A percentile compares a stretch with the other conserved stretches of the same genome.
phyloP scores from a whole-genome alignment of 345 rosid species.

The Pugionium dolabratum region DNA sequence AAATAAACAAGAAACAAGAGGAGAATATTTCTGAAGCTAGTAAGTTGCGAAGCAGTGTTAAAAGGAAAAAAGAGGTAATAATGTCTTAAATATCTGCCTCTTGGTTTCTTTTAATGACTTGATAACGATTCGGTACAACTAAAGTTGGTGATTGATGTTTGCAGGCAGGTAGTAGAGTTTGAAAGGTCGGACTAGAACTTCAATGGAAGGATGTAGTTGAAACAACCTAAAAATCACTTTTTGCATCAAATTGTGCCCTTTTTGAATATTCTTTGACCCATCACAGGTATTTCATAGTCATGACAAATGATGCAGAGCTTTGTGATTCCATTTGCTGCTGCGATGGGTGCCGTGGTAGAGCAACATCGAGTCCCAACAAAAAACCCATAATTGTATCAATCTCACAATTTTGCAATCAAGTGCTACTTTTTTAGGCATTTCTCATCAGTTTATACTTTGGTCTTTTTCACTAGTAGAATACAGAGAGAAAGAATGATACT shows the following conservation, averaged over 20 bases:
- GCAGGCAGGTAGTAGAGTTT: slow-evolving; percentile 34
- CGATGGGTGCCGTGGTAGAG: too few species aligned
- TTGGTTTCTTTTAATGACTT: background rate
- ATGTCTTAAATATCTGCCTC: background rate
- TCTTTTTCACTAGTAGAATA: background rate
- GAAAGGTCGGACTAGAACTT: background rate
- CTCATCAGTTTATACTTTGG: slow-evolving; percentile 1
- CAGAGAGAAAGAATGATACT: slow-evolving; percentile 39
- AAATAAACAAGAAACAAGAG: slow-evolving; percentile 13
- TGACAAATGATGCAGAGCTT: too few species aligned
- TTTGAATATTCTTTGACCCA: too few species aligned
- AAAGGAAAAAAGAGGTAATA: slow-evolving; percentile 30
- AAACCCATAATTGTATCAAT: too few species aligned
- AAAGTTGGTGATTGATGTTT: slow-evolving; percentile 15
- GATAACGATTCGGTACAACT: background rate
- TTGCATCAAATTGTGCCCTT: background rate
- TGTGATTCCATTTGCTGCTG: too few species aligned
- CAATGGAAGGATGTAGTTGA: background rate
- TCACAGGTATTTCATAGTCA: too few species aligned
- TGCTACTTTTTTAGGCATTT: background rate
- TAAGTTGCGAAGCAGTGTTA: slow-evolving; percentile 20
- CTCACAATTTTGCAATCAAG: too few species aligned
- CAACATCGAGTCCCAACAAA: too few species aligned
- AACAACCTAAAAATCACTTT: background rate
- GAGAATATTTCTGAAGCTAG: slow-evolving; percentile 21